Percentiles rank a stretch among this genome's conserved stretches.
Evolutionary conservation across 2,329 filamentous ascomycete genomes (phyloP).

Genomic region (Cordyceps javanica): DNA sequence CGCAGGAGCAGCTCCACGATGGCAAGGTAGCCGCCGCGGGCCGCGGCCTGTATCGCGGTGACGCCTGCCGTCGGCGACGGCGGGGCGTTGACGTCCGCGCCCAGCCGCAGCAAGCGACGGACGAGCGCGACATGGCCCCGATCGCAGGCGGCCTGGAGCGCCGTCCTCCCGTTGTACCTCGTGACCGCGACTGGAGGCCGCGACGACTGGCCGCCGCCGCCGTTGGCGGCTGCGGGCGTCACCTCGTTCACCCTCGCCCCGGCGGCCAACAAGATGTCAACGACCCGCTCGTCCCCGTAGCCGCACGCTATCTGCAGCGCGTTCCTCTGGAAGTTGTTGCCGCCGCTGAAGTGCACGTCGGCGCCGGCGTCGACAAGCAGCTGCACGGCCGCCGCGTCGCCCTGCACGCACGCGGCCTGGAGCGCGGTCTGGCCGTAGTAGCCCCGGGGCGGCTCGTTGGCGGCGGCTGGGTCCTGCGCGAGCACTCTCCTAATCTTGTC

Average conservation of each 20-base stretch:
- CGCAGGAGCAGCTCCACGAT: constrained; percentile 15
- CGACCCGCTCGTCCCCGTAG: background rate
- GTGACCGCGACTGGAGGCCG: background rate
- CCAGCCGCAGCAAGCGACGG: constrained; percentile 22
- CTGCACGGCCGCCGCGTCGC: constrained; percentile 14
- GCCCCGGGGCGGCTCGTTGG: constrained; percentile 26
- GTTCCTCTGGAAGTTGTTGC: constrained; percentile 4
- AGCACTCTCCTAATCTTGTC: constrained; percentile 21
- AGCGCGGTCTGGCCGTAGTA: constrained; percentile 33
- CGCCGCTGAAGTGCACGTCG: background rate
- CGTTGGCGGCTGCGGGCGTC: background rate
- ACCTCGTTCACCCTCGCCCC: background rate
- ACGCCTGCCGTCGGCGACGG: constrained; percentile 15
- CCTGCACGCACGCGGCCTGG: constrained; percentile 27
- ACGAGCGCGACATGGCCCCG: constrained; percentile 22
- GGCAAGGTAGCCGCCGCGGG: constrained; percentile 1
- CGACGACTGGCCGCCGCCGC: background rate
- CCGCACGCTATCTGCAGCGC: constrained; percentile 9
- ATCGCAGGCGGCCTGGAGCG: constrained; percentile 30
- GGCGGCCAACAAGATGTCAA: background rate
- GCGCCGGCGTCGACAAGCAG: constrained; percentile 2
- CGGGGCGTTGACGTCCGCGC: constrained; percentile 28
- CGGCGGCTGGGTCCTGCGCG: constrained; percentile 19
- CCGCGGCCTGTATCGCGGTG: constrained; percentile 21
- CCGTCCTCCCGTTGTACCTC: constrained; percentile 31